Evolutionary conservation across 2,329 filamentous ascomycete genomes (phyloP), one percentile per base, ranked within the genome.

Genomic region (Ophiostoma ulmi): DNA sequence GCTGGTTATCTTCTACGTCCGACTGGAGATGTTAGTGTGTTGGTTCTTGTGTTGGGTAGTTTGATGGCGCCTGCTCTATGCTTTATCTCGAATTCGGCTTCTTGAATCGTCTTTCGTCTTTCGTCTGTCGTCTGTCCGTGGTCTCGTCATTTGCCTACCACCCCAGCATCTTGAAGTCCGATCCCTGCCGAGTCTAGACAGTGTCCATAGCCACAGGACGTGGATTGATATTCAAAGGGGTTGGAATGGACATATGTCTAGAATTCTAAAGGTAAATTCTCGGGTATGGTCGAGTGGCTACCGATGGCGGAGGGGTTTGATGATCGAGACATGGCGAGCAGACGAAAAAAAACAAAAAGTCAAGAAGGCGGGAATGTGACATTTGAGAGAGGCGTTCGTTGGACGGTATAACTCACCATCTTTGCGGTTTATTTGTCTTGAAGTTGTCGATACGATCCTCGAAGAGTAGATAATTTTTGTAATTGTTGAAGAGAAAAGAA

Each of bases 1-100:
- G 90, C 83, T 90, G 89, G 84, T 88, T 91, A 85, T 98, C 94
- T 97, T 98, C 95, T 98, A 94, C 94, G 93, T 98, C 94, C 93
- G 94, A 98, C 95, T 97, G 41, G 14, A 61, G 14, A 38, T 10
- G 63, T 65, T 65, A 65, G 65, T 67, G n/a, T 67, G 39, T n/a
- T 26, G 39, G 10, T 58, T 48, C 5, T 8, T n/a, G 10, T 26
- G 38, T 22, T 2, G 20, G 35, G 35, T 44, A 17, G 55, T 13
- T 6, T 22, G 36, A 10, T 38, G 61, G 7, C 61, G 35, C 35
- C 61, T 64, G 58, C 14, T 64, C 26, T 36, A 17, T 14, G 7
- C 31, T 3, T 31, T 31, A 35, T 38, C 7, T 20, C 35, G 35
- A 38, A 38, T 38, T 20, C 31, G 35, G 38, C 61, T 64, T 64